Conservation (phyloP, 805 yeast species). For the Teunomyces aglyptinius region DNA sequence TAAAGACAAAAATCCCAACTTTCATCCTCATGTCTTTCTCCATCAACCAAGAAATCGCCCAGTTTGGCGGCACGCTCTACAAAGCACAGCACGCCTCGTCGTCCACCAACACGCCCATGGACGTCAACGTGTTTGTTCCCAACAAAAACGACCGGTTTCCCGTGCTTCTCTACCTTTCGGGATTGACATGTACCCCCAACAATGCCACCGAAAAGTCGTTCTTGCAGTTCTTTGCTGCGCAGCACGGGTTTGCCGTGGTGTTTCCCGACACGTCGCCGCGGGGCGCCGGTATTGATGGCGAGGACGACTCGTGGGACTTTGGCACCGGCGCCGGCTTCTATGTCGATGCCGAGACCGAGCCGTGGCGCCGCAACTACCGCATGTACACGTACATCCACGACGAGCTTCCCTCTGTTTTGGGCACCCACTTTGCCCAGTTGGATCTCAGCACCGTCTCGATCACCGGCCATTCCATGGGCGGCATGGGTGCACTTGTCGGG, state of each 20-base stretch:
- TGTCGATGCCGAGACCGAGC: constrained; percentile 74
- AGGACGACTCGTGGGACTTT: constrained; percentile 81
- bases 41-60: constrained; percentile 51
- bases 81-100: constrained; percentile 75
- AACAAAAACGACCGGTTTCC: constrained; percentile 52
- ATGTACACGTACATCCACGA: constrained; percentile 82
- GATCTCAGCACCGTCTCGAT: constrained; percentile 69
- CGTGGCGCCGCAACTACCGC: constrained; percentile 69
- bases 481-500: constrained; percentile 81
- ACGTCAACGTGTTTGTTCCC: constrained; percentile 82
- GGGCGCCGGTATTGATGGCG: constrained; percentile 75
- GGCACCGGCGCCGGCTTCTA: constrained; percentile 97
- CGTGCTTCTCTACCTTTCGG: constrained; percentile 76
- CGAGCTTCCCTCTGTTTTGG: constrained; percentile 62
- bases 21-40: constrained; percentile 45
- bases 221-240: constrained; percentile 74
- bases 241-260: constrained; percentile 81
- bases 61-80: constrained; percentile 72
- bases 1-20: no score
- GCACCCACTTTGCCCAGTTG: constrained; percentile 42
- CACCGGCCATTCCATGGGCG: constrained; percentile 99
- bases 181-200: constrained; percentile 90
- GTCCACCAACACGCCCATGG: constrained; percentile 69
- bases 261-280: constrained; percentile 98
- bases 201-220: constrained; percentile 94